Base-by-base conservation (phyloP, 2,329 filamentous ascomycete genomes). In the Aspergillus terreus region DNA sequence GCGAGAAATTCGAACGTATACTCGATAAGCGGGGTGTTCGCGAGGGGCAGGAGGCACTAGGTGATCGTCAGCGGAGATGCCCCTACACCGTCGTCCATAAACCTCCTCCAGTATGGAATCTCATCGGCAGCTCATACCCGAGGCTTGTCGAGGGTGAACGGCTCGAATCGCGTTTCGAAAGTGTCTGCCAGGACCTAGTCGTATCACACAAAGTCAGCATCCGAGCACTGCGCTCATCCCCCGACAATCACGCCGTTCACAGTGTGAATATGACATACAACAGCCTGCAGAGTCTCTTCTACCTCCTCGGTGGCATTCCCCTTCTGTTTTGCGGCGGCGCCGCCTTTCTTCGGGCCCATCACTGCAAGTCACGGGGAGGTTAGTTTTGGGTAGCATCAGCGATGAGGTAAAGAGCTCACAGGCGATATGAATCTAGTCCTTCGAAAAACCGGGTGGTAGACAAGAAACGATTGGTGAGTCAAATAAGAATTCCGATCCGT, bases 1-100 rank as follows among this genome's bases (percentile, higher is more conserved):
- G 91, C 91, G 1, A 99, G 84, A 65, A 96, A 97, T 67, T 97
- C 92, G 64, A 97, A 85, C 4, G 92, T 97, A 71, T 99, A 97
- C 72, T 99, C 94, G 74, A 99, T 95, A 57, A 99, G 79, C 33
- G 94, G 92, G 1, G 87, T 92, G 71, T 97, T 97, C 54, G 90
- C 94, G 54, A 99, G 81, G 10, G 92, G 91, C 6, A 99, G 80
- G 30, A 99, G 86, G 76, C 94, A 97, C 89, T 95, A 9, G 23
- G 46, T 15, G 27, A 46, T 12, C 32, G 14, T 14, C 11, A 17
- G 35, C 6, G 25, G 53, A 19, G 55, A 46, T 35, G 43, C 46
- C 11, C 5, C 35, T 38, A 54, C 40, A 44, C 19, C 21, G 38
- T 10, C n/a, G 32, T 21, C 12, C 23, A 5, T 32, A n/a, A 15